These are phyloP conservation scores for Toxoplasma gondii DNA, from an alignment of 169 alveolate genomes.

Conservation along the genomic window DNA sequence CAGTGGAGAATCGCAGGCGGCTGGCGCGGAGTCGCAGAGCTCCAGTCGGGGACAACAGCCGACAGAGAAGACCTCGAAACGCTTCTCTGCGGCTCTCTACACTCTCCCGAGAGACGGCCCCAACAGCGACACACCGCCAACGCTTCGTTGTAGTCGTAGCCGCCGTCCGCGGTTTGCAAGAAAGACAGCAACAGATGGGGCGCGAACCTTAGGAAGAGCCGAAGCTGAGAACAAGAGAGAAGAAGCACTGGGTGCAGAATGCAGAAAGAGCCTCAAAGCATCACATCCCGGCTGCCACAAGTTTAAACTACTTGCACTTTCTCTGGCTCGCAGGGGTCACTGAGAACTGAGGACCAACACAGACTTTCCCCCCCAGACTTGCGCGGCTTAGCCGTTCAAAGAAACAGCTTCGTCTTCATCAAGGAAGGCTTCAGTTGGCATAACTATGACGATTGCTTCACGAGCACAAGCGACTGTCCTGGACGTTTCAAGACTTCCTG, in stretches of 20 bases:
- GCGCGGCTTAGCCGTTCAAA: no score
- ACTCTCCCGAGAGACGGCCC: neutral
- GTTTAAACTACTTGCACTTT: no score
- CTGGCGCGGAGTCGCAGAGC: neutral
- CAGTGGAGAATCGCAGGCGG: slow-evolving; percentile 18
- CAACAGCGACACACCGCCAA: neutral
- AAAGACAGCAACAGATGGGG: slow-evolving; percentile 41
- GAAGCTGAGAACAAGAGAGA: neutral
- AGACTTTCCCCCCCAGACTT: no score
- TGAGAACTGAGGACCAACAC: no score
- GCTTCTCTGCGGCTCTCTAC: neutral
- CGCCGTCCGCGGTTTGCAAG: slow-evolving; percentile 10
- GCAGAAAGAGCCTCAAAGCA: neutral
- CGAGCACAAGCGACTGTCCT: no score
- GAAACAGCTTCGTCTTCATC: no score
- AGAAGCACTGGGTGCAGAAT: neutral
- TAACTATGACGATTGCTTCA: no score
- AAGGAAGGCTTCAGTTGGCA: no score
- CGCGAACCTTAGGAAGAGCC: neutral
- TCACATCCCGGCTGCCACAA: no score
- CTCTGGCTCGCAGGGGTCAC: no score
- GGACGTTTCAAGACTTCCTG: no score
- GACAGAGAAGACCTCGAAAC: neutral
- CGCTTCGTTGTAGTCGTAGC: slow-evolving; percentile 38
- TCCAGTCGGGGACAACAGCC: neutral